These are phyloP conservation scores for Aleurites moluccanus DNA, from an alignment of 441 rosid genomes.

Conservation along the genomic window DNA sequence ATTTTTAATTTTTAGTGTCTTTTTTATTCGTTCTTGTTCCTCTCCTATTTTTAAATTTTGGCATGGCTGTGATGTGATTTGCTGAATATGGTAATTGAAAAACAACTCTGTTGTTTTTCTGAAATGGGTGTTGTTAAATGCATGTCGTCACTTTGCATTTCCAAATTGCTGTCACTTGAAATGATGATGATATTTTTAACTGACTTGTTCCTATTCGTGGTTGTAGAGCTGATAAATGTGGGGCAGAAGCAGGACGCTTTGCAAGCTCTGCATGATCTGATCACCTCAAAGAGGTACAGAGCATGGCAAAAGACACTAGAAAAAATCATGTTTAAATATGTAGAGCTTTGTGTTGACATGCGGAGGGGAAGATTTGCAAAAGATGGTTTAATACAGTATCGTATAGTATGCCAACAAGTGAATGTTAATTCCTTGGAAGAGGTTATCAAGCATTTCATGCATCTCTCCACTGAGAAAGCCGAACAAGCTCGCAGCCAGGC, in stretches of 20 bases:
- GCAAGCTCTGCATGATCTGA: slow-evolving; percentile 86
- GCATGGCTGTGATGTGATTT: neutral
- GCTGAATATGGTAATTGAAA: too few relatives aligned
- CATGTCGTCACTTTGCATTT: too few relatives aligned
- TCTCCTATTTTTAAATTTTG: neutral
- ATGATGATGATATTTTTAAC: neutral
- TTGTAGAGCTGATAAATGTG: slow-evolving; percentile 86
- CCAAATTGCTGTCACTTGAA: neutral
- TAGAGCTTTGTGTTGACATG: slow-evolving; percentile 97
- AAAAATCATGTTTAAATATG: slow-evolving; percentile 89
- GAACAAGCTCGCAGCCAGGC: slow-evolving; percentile 96
- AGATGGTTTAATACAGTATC: slow-evolving; percentile 95
- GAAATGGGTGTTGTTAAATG: too few relatives aligned
- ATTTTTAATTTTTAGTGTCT: too few relatives aligned
- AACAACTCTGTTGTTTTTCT: too few relatives aligned
- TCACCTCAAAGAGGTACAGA: slow-evolving; percentile 86
- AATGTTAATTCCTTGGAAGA: slow-evolving; percentile 96
- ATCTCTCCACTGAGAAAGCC: slow-evolving; percentile 94
- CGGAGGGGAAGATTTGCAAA: slow-evolving; percentile 94
- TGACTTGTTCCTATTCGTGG: slow-evolving; percentile 14
- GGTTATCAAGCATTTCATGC: slow-evolving; percentile 95
- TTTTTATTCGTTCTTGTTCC: neutral
- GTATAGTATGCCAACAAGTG: slow-evolving; percentile 95
- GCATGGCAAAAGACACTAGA: slow-evolving; percentile 97
- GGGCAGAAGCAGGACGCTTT: slow-evolving; percentile 99